These are phyloP conservation scores for Verticillium klebahnii DNA, from an alignment of 2,329 filamentous ascomycete genomes.

Conservation along the genomic window DNA sequence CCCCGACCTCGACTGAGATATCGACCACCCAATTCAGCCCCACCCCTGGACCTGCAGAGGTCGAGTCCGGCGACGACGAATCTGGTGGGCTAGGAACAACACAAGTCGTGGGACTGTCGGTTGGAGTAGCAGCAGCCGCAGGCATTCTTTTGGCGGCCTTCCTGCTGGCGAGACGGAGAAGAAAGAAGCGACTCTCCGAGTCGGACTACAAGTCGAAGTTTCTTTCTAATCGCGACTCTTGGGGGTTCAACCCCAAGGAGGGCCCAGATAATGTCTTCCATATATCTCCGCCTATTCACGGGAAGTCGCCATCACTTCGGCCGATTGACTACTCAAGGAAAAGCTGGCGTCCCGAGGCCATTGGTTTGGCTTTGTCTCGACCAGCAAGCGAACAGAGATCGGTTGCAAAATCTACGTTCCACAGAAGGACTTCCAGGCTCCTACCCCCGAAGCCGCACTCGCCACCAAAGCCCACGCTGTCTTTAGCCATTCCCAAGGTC, in stretches of 20 bases:
- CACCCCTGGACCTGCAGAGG: conserved; percentile 5
- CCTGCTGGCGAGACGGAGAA: neutral
- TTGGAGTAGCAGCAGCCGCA: conserved; percentile 10
- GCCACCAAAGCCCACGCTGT: conserved; percentile 36
- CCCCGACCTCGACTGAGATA: neutral
- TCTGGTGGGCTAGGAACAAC: conserved; percentile 7
- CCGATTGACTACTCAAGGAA: conserved; percentile 7
- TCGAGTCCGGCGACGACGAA: conserved; percentile 5
- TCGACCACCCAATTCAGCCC: neutral
- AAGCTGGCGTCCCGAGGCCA: conserved; percentile 30
- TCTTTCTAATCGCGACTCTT: neutral
- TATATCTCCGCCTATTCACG: conserved; percentile 36
- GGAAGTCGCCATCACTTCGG: conserved; percentile 16
- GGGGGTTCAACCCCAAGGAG: neutral
- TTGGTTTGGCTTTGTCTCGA: conserved; percentile 41
- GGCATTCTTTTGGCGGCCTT: neutral
- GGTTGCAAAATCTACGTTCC: neutral
- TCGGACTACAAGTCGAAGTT: neutral
- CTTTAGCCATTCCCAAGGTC: conserved; percentile 28
- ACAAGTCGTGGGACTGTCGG: conserved; percentile 11
- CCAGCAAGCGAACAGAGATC: conserved; percentile 15
- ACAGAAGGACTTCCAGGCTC: conserved; percentile 34
- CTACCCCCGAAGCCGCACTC: conserved; percentile 33
- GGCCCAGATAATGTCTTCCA: conserved; percentile 23
- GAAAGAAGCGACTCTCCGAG: neutral